These are phyloP conservation scores for Antrodiella citrinella DNA, from an alignment of 768 basidiomycete genomes.

Conservation along the genomic window DNA sequence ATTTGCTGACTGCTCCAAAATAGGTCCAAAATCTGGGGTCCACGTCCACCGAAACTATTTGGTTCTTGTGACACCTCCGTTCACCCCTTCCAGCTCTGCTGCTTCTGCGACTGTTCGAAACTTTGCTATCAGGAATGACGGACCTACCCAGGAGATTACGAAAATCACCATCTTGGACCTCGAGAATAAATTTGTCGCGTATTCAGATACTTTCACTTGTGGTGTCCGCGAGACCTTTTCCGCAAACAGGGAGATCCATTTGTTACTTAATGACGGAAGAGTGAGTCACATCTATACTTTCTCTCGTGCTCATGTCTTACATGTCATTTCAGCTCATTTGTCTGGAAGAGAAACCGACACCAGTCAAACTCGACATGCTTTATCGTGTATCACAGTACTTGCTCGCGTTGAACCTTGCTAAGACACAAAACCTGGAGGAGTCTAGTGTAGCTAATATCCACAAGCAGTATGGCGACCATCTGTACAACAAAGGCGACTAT, in stretches of 20 bases:
- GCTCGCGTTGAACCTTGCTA: conserved; percentile 77
- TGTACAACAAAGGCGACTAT: conserved; percentile 86
- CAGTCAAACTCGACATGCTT: conserved; percentile 79
- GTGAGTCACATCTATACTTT: conserved; percentile 31
- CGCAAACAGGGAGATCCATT: conserved; percentile 73
- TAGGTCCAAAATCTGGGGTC: conserved; percentile 73
- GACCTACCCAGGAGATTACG: conserved; percentile 52
- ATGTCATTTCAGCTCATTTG: conserved; percentile 41
- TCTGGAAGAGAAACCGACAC: conserved; percentile 71
- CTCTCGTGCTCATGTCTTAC: not conserved
- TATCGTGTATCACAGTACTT: conserved; percentile 73
- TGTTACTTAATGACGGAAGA: conserved; percentile 71
- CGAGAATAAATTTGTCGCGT: conserved; percentile 86
- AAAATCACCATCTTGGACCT: conserved; percentile 85
- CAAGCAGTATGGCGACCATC: conserved; percentile 81
- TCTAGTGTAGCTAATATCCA: conserved; percentile 82
- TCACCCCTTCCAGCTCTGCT: conserved; percentile 55
- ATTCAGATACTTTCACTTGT: conserved; percentile 70
- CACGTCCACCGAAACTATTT: conserved; percentile 77
- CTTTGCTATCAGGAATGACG: conserved; percentile 46
- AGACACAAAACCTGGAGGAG: conserved; percentile 67
- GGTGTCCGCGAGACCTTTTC: conserved; percentile 81
- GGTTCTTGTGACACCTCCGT: conserved; percentile 83
- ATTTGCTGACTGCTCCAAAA: not conserved
- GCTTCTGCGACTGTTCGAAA: conserved; percentile 72